Percentiles rank a stretch among this genome's conserved stretches.
Conservation (phyloP, 1,284 basidiomycete genomes). For the Afroboletus lepidellus region DNA sequence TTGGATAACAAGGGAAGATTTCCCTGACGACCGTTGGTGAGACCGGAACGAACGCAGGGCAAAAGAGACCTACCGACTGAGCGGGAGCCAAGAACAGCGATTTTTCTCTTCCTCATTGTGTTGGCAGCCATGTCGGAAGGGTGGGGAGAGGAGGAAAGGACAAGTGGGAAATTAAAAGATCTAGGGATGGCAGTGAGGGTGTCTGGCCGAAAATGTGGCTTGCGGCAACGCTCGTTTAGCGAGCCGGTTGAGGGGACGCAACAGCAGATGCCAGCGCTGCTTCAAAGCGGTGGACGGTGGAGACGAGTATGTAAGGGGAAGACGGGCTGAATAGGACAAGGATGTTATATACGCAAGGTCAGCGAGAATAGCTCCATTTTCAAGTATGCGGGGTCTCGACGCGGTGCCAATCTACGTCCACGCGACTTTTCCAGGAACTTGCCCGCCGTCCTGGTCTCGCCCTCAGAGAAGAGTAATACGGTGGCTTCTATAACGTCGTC, state of each 20-base stretch:
- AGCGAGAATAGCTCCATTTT: slow-evolving; percentile 9
- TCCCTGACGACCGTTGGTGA: slow-evolving; percentile 49
- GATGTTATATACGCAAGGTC: slow-evolving; percentile 20
- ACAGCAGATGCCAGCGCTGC: slow-evolving; percentile 16
- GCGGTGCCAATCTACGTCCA: slow-evolving; percentile 24
- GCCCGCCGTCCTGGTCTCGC: slow-evolving; percentile 13
- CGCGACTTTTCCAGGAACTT: slow-evolving; percentile 18
- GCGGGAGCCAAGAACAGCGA: slow-evolving; percentile 77
- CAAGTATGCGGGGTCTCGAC: slow-evolving; percentile 32
- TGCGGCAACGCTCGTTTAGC: slow-evolving; percentile 28
- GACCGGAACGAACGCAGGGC: slow-evolving; percentile 5
- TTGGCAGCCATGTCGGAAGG: slow-evolving; percentile 45
- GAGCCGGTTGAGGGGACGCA: slow-evolving; percentile 18
- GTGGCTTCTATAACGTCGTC: slow-evolving; percentile 30
- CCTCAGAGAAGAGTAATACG: slow-evolving; percentile 25
- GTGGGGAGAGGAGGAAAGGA: neutral
- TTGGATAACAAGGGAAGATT: slow-evolving; percentile 76
- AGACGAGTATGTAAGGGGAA: slow-evolving; percentile 1
- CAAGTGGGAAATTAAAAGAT: slow-evolving; percentile 6
- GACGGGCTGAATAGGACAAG: slow-evolving; percentile 1
- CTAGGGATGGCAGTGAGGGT: slow-evolving; percentile 10
- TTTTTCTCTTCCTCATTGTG: slow-evolving; percentile 80
- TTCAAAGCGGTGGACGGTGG: neutral
- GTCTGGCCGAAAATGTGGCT: slow-evolving; percentile 17
- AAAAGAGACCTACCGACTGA: slow-evolving; percentile 62